Evolutionary conservation across 2,329 filamentous ascomycete genomes (phyloP).

Genomic region (Ambrosiella beaveri): DNA sequence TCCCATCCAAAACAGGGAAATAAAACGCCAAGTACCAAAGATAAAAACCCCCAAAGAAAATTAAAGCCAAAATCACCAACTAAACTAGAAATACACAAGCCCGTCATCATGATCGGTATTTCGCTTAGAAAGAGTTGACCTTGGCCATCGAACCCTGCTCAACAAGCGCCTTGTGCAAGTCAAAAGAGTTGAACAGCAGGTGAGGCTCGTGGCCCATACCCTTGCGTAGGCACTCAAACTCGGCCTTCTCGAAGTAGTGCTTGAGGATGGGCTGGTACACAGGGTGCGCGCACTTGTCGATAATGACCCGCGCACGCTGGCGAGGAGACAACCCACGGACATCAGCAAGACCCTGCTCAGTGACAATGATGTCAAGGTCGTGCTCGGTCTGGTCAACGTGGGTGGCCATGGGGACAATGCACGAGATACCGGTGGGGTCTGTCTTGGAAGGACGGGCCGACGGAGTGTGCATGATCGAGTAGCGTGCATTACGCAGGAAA

Average conservation of each 20-base stretch:
- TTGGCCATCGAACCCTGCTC: constrained; percentile 77
- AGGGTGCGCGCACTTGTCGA: constrained; percentile 72
- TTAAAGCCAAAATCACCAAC: not conserved
- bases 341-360: constrained; percentile 59
- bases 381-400: constrained; percentile 89
- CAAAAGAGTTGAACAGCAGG: constrained; percentile 68
- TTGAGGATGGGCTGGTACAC: constrained; percentile 67
- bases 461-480: constrained; percentile 88
- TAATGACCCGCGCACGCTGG: constrained; percentile 70
- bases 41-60: not conserved
- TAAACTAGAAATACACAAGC: not conserved
- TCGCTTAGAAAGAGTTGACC: constrained; percentile 29
- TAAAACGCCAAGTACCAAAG: not conserved
- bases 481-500: constrained; percentile 63
- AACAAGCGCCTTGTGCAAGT: constrained; percentile 70
- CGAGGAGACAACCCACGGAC: constrained; percentile 65
- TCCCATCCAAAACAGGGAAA: not conserved
- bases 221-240: constrained; percentile 70
- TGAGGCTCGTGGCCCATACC: constrained; percentile 86
- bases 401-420: constrained; percentile 87
- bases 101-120: not conserved
- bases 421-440: constrained; percentile 64
- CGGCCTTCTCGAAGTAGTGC: constrained; percentile 72
- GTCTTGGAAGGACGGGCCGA: constrained; percentile 64
- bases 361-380: constrained; percentile 79